A percentile compares a stretch with the other conserved stretches of the same genome.
Evolutionary conservation across 257 asterid species (phyloP).

Genomic region (Solanum clarkiae): DNA sequence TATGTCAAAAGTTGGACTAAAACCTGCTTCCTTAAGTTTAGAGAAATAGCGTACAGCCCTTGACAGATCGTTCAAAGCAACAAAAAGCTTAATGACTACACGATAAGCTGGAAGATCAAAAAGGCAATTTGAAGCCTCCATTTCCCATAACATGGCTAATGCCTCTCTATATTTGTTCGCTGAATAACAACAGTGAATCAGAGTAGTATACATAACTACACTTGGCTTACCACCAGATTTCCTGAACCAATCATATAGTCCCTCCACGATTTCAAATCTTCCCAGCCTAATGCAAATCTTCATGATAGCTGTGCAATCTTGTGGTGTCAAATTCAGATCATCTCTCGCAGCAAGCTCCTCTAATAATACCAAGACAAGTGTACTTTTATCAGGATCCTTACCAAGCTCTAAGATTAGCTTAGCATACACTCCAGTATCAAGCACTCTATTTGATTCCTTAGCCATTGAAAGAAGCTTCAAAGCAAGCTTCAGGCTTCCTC

Average conservation of each 20-base stretch:
- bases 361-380: constrained; percentile 29
- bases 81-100: constrained; percentile 63
- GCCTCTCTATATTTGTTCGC: constrained; percentile 55
- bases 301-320: constrained; percentile 73
- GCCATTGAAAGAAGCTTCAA: constrained; percentile 53
- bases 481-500: constrained; percentile 55
- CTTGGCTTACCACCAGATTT: constrained; percentile 34
- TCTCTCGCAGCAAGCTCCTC: constrained; percentile 78
- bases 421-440: constrained; percentile 50
- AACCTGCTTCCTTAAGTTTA: constrained; percentile 63
- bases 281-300: constrained; percentile 46
- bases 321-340: constrained; percentile 41
- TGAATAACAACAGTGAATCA: constrained; percentile 50
- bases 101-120: constrained; percentile 82
- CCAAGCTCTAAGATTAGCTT: constrained; percentile 57
- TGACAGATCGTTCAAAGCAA: constrained; percentile 50
- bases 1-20: constrained; percentile 49
- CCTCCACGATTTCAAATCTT: constrained; percentile 61
- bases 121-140: constrained; percentile 57
- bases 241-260: constrained; percentile 55
- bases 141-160: constrained; percentile 68
- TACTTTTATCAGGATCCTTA: constrained; percentile 46
- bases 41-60: constrained; percentile 55
- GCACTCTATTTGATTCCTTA: constrained; percentile 26
- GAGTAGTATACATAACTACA: constrained; percentile 72